Evolutionary conservation across 352 stramenopile species (phyloP), one percentile per base, ranked within the genome.

Genomic region (Thraustochytrium striatum): DNA sequence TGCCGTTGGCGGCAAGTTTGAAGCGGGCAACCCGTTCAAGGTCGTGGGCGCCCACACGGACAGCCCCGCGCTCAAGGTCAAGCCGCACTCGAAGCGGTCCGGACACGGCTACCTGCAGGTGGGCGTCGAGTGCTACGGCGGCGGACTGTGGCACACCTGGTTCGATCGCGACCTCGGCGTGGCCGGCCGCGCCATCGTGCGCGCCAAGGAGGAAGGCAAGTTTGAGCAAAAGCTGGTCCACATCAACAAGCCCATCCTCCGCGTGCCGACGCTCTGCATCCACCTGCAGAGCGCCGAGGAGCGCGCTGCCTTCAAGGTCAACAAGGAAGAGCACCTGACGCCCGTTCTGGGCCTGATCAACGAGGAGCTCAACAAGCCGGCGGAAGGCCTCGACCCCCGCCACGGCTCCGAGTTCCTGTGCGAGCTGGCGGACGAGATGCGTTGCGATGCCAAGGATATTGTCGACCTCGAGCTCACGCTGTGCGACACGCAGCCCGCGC

Each of bases 121-220:
- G 16, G 87, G 82, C 32, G 89, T 90, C 2, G 88, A 94, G 69
- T 91, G 87, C 36, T 95, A 96, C 86, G 91, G 91, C 50, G 94
- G 96, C 53, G 95, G 93, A 19, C 87, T 98, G 53, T 98, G 96
- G 91, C 92, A 98, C 88, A 98, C 95, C 32, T 99, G 95, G 95
- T 98, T 98, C 81, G 94, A 98, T 86, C 90, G 96, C 35, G 96
- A 99, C 82, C 86, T 98, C 59, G 89, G 90, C 30, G 85, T 98
- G 33, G 92, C 91, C 3, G 94, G 94, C 11, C 90, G 92, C 57
- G 92, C 97, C 16, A 89, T 98, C 41, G 87, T 98, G 53, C 87
- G 91, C 50, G 86, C 95, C 61, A 85, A 78, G 78, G 89, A 93
- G 19, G n/a, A n/a, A n/a, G 53, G 53, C 61, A 85, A 84, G 50